A percentile compares a stretch with the other conserved stretches of the same genome.
Evolutionary conservation across 2,329 filamentous ascomycete species (phyloP).

Genomic region (Epichloe aotearoae): DNA sequence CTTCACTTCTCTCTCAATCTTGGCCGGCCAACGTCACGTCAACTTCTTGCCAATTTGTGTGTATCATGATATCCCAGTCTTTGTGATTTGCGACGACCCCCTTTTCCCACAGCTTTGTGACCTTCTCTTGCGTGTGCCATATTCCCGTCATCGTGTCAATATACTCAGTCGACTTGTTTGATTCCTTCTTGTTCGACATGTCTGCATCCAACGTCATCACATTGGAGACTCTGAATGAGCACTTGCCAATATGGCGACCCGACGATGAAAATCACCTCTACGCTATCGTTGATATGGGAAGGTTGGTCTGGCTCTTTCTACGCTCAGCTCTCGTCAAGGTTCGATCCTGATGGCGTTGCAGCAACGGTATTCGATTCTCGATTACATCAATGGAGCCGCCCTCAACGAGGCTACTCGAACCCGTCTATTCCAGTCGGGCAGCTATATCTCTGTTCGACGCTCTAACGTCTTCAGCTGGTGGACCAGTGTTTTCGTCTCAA

Average conservation of each 20-base stretch:
- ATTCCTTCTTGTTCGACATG: constrained; percentile 12
- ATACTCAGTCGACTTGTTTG: not conserved
- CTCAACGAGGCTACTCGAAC: constrained; percentile 58
- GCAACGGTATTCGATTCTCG: constrained; percentile 89
- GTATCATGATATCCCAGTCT: not conserved
- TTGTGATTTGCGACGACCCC: not conserved
- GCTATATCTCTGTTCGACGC: constrained; percentile 82
- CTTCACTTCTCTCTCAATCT: not conserved
- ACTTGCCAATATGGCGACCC: constrained; percentile 35
- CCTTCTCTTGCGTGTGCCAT: not conserved
- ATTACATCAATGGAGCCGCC: constrained; percentile 68
- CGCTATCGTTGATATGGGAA: constrained; percentile 48
- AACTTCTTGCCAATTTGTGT: not conserved
- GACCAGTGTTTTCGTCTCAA: constrained; percentile 31
- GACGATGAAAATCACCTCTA: constrained; percentile 35
- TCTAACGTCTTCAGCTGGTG: constrained; percentile 36
- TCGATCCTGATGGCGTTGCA: constrained; percentile 18
- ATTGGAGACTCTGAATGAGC: constrained; percentile 36
- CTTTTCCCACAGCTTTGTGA: not conserved
- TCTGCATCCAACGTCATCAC: constrained; percentile 30
- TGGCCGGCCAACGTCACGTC: not conserved
- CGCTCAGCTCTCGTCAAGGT: not conserved
- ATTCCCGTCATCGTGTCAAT: not conserved
- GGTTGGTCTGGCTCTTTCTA: constrained; percentile 21
- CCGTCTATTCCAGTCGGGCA: constrained; percentile 64